Conservation (phyloP, 176 grass and related monocot species). For the Miscanthus lutarioriparius region DNA sequence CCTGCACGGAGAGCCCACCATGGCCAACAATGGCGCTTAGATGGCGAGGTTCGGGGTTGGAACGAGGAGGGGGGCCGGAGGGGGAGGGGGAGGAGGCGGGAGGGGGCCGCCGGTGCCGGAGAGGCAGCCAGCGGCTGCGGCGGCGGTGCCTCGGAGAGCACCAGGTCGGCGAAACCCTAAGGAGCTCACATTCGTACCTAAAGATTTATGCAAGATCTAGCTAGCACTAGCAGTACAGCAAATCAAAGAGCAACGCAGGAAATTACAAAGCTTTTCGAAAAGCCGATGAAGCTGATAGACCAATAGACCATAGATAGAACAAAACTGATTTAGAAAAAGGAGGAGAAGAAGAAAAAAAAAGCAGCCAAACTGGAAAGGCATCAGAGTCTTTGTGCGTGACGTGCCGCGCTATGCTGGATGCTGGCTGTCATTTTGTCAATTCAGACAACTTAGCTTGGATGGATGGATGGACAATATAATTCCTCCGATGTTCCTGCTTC, state of each 20-base stretch:
- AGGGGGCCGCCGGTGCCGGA: too few relatives aligned
- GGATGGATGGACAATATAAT: neutral
- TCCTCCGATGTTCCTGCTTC: constrained; percentile 14
- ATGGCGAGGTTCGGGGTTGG: too few relatives aligned
- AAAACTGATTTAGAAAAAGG: too few relatives aligned
- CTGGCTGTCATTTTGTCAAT: neutral
- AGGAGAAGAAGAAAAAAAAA: neutral
- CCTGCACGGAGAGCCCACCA: too few relatives aligned
- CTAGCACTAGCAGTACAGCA: neutral
- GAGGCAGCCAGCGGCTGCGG: too few relatives aligned
- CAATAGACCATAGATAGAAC: too few relatives aligned
- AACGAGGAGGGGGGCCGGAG: too few relatives aligned
- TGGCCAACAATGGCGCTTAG: too few relatives aligned
- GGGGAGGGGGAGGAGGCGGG: too few relatives aligned
- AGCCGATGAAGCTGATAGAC: neutral
- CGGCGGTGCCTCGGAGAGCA: too few relatives aligned
- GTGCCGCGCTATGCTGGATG: neutral
- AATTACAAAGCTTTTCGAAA: neutral
- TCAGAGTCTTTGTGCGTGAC: neutral
- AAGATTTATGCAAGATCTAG: neutral
- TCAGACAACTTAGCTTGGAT: constrained; percentile 1
- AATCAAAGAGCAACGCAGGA: neutral
- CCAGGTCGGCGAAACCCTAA: too few relatives aligned
- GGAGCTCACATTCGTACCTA: too few relatives aligned
- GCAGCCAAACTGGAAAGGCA: constrained; percentile 24